Evolutionary conservation across 352 stramenopile species (phyloP).

Genomic region (Phytophthora palmivora): DNA sequence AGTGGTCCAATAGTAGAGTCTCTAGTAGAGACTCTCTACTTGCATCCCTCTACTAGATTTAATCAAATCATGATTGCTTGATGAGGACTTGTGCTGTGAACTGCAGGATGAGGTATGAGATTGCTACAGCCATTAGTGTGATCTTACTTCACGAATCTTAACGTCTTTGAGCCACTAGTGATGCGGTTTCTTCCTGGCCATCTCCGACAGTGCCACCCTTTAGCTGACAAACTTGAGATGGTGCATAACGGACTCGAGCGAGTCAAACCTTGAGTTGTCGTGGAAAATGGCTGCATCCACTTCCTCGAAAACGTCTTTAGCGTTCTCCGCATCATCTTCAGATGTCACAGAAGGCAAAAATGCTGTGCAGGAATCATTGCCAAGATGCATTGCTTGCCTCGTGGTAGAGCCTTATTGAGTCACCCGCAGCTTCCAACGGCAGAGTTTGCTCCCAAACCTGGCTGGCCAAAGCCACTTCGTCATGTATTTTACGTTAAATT

Average conservation of each 20-base stretch:
- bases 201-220: too few relatives aligned
- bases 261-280: not conserved
- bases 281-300: slow-evolving; percentile 3
- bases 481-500: slow-evolving; percentile 28
- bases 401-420: not conserved
- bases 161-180: too few relatives aligned
- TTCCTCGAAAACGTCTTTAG: slow-evolving; percentile 25
- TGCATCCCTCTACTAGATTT: too few relatives aligned
- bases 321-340: slow-evolving; percentile 8
- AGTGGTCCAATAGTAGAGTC: too few relatives aligned
- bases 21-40: too few relatives aligned
- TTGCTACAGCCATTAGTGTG: too few relatives aligned
- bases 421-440: not conserved
- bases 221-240: slow-evolving; percentile 9
- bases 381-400: not conserved
- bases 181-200: slow-evolving; percentile 2
- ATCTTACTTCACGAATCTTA: too few relatives aligned
- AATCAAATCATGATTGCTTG: too few relatives aligned
- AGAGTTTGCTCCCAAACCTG: slow-evolving; percentile 15
- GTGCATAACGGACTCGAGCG: slow-evolving; percentile 13
- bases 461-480: not conserved
- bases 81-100: too few relatives aligned
- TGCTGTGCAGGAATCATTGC: slow-evolving; percentile 2
- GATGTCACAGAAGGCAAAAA: slow-evolving; percentile 18
- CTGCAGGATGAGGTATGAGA: too few relatives aligned